Conservation (phyloP, 805 yeast genomes). For the Candida anglica region DNA sequence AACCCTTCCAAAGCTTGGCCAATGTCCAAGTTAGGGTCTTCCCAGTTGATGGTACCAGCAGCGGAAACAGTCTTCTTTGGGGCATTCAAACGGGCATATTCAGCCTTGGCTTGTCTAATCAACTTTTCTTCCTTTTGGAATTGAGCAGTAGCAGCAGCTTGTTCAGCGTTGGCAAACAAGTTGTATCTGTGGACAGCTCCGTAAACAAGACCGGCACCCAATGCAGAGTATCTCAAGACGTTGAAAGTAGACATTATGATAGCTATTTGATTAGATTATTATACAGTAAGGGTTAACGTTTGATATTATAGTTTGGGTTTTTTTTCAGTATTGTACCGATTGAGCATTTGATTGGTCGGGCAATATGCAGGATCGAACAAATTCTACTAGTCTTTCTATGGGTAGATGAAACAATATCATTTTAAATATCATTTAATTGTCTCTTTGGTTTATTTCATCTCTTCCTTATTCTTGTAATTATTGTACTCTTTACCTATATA, state of each 20-base stretch:
- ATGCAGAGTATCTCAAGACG: constrained; percentile 90
- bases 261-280: neutral
- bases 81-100: constrained; percentile 64
- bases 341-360: constrained; percentile 2
- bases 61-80: constrained; percentile 37
- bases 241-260: constrained; percentile 37
- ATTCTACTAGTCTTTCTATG: neutral
- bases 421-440: no score
- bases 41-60: constrained; percentile 61
- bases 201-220: constrained; percentile 82
- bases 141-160: constrained; percentile 53
- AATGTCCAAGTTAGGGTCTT: constrained; percentile 87
- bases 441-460: neutral
- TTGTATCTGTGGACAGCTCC: constrained; percentile 83
- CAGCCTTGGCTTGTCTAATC: constrained; percentile 84
- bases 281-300: neutral
- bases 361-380: constrained; percentile 1
- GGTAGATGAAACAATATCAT: no score
- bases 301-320: constrained; percentile 1
- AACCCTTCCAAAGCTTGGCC: constrained; percentile 66
- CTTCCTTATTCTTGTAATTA: neutral
- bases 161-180: constrained; percentile 56
- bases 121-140: constrained; percentile 67
- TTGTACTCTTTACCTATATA: no score
- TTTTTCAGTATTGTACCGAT: constrained; percentile 1